Conservation (phyloP, 768 basidiomycete genomes). For the Mycena pura region DNA sequence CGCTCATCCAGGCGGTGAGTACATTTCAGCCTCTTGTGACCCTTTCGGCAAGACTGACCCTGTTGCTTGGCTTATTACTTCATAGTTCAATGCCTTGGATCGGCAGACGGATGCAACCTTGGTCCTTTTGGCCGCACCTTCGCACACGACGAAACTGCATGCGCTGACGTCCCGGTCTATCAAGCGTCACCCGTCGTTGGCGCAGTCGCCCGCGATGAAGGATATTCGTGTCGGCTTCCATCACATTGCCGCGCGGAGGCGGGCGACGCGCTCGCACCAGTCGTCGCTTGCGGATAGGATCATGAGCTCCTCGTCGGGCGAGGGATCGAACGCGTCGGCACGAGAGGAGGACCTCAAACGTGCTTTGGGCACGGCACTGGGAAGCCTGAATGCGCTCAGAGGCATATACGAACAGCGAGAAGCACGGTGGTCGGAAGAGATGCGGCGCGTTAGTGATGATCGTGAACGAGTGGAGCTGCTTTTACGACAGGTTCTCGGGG, state of each 20-base stretch:
- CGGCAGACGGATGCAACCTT: slow-evolving; percentile 83
- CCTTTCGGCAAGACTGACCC: slow-evolving; percentile 41
- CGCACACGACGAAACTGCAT: slow-evolving; percentile 73
- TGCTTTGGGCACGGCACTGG: slow-evolving; percentile 71
- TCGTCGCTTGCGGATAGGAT: slow-evolving; percentile 57
- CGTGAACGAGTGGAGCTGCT: slow-evolving; percentile 71
- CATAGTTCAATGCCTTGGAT: slow-evolving; percentile 78
- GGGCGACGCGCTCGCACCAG: slow-evolving; percentile 49
- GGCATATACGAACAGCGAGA: slow-evolving; percentile 74
- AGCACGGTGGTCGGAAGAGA: slow-evolving; percentile 73
- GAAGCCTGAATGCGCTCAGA: slow-evolving; percentile 67
- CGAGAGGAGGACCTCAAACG: slow-evolving; percentile 71
- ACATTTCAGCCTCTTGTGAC: slow-evolving; percentile 14
- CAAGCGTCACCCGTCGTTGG: slow-evolving; percentile 58
- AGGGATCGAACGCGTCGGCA: slow-evolving; percentile 64
- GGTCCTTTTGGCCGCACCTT: slow-evolving; percentile 75
- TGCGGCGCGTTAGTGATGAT: slow-evolving; percentile 68
- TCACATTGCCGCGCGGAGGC: slow-evolving; percentile 63
- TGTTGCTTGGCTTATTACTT: slow-evolving; percentile 23
- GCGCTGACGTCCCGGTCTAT: slow-evolving; percentile 71
- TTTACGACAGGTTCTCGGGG: slow-evolving; percentile 66
- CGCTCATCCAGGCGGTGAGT: slow-evolving; percentile 72
- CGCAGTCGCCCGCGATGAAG: slow-evolving; percentile 55
- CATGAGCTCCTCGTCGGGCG: slow-evolving; percentile 50
- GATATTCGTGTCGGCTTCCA: slow-evolving; percentile 65